Evolutionary conservation across 345 rosid species (phyloP), one percentile per base, ranked within the genome.

Genomic region (Hirschfeldia incana): DNA sequence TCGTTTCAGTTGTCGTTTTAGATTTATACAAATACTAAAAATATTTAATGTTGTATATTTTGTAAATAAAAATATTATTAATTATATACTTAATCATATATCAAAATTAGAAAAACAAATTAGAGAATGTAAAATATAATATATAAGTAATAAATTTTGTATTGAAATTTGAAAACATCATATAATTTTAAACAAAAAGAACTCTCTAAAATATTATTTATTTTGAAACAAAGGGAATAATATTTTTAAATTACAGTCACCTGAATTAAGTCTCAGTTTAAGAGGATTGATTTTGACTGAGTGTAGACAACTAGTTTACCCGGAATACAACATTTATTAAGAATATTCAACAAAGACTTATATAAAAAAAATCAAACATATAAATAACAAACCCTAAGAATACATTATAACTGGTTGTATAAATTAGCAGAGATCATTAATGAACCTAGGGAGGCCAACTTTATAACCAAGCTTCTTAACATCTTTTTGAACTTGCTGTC

Each of bases 381-480:
- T 49, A 29, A 75, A 75, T 26, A 4, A 63, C n/a, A 63, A 28
- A 46, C 60, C 49, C 34, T 51, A 72, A 10, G 30, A 59, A 17
- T 6, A 32, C n/a, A 8, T 63, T 33, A 44, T 4, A n/a, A 5
- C 8, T 49, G 57, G 57, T 17, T 49, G 17, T 16, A 4, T 6
- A 58, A 65, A 74, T 16, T 72, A 73, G 51, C 30, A 74, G 57
- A 77, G 2, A 80, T 63, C 86, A 30, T 78, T 63, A 84, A 86
- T 87, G 84, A 92, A 92, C 80, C 93, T 82, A 17, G 90, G 86
- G 57, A 95, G 98, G 3, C 99, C 99, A 76, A 95, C 85, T 83
- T 95, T 95, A 66, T 69, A 80, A 26, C 99, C 99, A 44, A 88
- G 72, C n/a, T 73, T 78, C 64, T 85, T 81, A 27, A 93, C 99